Conservation (phyloP, 805 yeast genomes). For the Candida ortonii region DNA sequence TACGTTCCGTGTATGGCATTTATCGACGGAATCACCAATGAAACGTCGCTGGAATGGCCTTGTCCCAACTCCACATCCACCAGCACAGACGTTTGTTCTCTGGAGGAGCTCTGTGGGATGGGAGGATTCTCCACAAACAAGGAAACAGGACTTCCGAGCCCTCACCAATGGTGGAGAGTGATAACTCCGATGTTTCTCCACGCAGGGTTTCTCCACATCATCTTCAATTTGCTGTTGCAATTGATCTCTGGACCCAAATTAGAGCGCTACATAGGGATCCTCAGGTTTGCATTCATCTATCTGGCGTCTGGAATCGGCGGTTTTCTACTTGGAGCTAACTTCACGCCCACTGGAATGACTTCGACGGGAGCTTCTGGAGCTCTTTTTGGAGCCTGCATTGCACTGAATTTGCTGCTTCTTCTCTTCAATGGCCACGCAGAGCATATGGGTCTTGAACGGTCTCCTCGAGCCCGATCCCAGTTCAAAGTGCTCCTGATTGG, state of each 20-base stretch:
- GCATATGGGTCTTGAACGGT: slow-evolving; percentile 38
- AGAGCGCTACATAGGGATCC: slow-evolving; percentile 54
- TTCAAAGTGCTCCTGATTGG: slow-evolving; percentile 46
- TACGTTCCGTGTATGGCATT: slow-evolving; percentile 68
- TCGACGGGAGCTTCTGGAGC: slow-evolving; percentile 73
- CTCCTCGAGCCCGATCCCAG: slow-evolving; percentile 31
- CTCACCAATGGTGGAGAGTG: slow-evolving; percentile 68
- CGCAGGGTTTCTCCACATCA: slow-evolving; percentile 69
- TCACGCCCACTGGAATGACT: slow-evolving; percentile 62
- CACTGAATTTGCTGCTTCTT: slow-evolving; percentile 55
- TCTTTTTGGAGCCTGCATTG: slow-evolving; percentile 60
- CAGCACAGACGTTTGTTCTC: slow-evolving; percentile 53
- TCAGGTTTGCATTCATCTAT: slow-evolving; percentile 54
- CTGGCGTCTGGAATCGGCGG: slow-evolving; percentile 64
- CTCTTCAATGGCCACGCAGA: slow-evolving; percentile 45
- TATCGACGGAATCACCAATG: slow-evolving; percentile 49
- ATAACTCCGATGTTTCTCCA: slow-evolving; percentile 70
- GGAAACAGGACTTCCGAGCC: slow-evolving; percentile 33
- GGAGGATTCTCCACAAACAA: slow-evolving; percentile 40
- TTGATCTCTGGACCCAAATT: slow-evolving; percentile 57
- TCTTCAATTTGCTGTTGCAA: slow-evolving; percentile 61
- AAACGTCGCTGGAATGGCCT: slow-evolving; percentile 48
- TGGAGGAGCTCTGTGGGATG: slow-evolving; percentile 61
- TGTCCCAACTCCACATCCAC: slow-evolving; percentile 64
- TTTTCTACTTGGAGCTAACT: slow-evolving; percentile 65